A percentile compares a stretch with the other conserved stretches of the same genome.
Evolutionary conservation across 2,329 filamentous ascomycete genomes (phyloP).

Genomic region (Epichloe amarillans): DNA sequence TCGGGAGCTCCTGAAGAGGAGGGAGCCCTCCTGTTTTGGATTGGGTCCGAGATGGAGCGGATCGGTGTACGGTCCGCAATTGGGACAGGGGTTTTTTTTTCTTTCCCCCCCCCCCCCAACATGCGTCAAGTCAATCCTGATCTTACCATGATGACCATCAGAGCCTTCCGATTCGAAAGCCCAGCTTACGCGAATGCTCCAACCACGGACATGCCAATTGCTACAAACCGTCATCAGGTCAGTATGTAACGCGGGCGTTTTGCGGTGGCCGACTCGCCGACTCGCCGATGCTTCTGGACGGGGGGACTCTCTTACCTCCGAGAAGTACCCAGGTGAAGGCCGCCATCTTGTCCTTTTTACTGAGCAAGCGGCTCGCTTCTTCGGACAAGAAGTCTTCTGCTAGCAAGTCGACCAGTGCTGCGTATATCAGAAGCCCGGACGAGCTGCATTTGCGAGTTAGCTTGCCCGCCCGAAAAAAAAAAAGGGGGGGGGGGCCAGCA

Average conservation of each 20-base stretch:
- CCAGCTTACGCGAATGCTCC: constrained; percentile 27
- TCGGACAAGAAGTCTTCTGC: constrained; percentile 53
- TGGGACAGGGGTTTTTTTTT: no score
- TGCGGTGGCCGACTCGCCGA: not conserved
- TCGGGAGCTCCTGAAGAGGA: no score
- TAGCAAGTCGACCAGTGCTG: constrained; percentile 48
- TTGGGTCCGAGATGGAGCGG: no score
- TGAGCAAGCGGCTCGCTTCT: constrained; percentile 36
- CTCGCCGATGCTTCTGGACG: no score
- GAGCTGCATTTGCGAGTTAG: constrained; percentile 25
- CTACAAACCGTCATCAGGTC: constrained; percentile 6
- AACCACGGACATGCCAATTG: constrained; percentile 19
- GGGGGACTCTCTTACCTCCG: constrained; percentile 29
- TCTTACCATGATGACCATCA: no score
- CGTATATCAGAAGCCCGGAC: constrained; percentile 47
- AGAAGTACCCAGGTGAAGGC: constrained; percentile 39
- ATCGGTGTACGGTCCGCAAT: no score
- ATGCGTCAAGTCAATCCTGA: no score
- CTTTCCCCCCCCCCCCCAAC: no score
- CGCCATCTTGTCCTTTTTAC: constrained; percentile 35
- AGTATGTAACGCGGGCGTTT: not conserved
- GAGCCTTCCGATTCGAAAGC: no score
- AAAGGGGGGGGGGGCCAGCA: not conserved
- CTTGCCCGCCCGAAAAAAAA: not conserved
- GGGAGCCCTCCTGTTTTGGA: no score